Percentiles rank a stretch among this genome's conserved stretches.
These are phyloP conservation scores for Leptographium lundbergii DNA, from an alignment of 2,329 filamentous ascomycete species.

Conservation along the genomic window DNA sequence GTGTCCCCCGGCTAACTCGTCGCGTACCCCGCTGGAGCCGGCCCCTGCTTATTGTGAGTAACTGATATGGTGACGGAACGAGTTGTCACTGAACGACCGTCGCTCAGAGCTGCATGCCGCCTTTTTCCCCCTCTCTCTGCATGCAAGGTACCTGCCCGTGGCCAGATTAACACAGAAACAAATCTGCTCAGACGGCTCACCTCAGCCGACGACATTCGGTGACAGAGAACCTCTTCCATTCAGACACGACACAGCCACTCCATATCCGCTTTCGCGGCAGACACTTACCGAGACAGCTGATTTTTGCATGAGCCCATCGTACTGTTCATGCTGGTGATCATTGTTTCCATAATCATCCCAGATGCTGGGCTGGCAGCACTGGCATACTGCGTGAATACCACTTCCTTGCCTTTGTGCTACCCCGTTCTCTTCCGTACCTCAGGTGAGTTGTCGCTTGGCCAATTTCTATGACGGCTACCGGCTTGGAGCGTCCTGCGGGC, in stretches of 20 bases:
- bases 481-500: background rate
- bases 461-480: background rate
- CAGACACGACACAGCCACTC: background rate
- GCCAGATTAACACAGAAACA: background rate
- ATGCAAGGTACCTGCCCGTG: background rate
- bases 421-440: background rate
- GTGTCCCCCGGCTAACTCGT: background rate
- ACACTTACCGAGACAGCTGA: background rate
- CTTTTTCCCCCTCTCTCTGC: background rate
- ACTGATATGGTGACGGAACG: background rate
- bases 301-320: background rate
- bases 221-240: background rate
- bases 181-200: background rate
- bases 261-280: background rate
- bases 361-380: background rate
- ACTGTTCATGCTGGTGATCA: background rate
- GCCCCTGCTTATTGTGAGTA: background rate
- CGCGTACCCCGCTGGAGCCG: background rate
- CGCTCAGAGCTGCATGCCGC: background rate
- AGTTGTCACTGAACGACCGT: background rate
- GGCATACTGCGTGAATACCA: background rate
- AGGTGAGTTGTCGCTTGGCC: background rate
- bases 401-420: background rate
- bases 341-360: background rate
- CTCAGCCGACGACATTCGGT: background rate